Conservation (phyloP, 2,329 filamentous ascomycete genomes). For the Sclerotiophoma versabilis region DNA sequence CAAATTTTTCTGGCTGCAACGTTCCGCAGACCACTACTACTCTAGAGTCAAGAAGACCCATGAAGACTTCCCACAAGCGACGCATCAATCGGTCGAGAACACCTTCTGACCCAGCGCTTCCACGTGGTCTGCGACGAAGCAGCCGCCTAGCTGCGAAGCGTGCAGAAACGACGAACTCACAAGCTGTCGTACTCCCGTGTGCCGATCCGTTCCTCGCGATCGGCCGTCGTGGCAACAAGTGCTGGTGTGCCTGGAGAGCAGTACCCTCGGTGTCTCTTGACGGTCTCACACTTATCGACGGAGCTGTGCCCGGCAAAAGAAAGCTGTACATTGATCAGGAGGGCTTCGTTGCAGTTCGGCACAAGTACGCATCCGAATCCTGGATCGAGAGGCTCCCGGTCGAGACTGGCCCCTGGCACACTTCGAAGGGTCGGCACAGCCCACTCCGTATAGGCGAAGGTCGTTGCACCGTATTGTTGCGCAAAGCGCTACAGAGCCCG, state of each 20-base stretch:
- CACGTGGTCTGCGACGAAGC: neutral
- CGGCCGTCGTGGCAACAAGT: neutral
- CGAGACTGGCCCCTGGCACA: neutral
- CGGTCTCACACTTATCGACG: neutral
- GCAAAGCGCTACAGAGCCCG: neutral
- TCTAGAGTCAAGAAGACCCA: no score
- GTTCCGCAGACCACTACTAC: neutral
- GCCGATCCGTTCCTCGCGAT: neutral
- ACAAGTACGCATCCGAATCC: neutral
- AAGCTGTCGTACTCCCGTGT: neutral
- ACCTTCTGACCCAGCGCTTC: neutral
- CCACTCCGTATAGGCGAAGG: neutral
- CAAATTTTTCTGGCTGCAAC: no score
- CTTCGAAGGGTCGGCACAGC: neutral
- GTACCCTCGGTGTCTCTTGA: neutral
- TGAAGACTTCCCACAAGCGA: neutral
- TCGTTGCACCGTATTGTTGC: neutral
- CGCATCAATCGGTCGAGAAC: neutral
- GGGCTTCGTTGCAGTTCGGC: neutral
- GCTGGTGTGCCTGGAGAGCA: neutral
- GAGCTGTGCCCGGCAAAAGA: neutral
- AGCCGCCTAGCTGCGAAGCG: neutral
- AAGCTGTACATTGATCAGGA: neutral
- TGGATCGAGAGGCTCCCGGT: neutral
- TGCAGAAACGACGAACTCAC: neutral